Evolutionary conservation across 805 yeast genomes (phyloP).

Genomic region (Candida pseudoglaebosa): DNA sequence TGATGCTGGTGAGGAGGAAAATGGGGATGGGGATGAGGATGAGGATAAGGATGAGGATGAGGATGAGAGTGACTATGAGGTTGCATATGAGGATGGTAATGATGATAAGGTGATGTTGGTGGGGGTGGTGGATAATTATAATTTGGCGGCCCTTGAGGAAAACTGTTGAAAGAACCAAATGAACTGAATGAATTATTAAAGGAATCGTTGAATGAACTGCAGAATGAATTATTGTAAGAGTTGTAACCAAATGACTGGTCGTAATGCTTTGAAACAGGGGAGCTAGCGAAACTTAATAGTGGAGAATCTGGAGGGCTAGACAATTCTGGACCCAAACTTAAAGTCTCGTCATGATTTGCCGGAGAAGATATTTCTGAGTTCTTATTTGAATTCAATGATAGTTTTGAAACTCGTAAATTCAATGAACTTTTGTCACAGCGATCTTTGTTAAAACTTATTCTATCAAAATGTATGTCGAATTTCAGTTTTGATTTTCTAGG

Average conservation of each 20-base stretch:
- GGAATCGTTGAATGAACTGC: constrained; percentile 1
- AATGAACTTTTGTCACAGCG: constrained; percentile 32
- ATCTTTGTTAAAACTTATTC: constrained; percentile 28
- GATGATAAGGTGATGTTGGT: constrained; percentile 4
- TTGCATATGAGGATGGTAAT: not conserved
- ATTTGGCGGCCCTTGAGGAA: not conserved
- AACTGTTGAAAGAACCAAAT: not conserved
- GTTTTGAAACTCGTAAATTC: constrained; percentile 7
- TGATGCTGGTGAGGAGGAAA: constrained; percentile 1
- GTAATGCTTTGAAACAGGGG: constrained; percentile 1
- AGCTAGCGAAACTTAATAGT: constrained; percentile 1
- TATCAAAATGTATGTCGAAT: constrained; percentile 13
- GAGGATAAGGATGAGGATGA: not conserved
- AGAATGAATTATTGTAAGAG: not conserved
- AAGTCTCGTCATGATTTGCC: not conserved
- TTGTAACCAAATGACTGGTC: constrained; percentile 1
- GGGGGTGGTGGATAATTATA: not conserved
- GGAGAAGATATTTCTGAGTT: constrained; percentile 3
- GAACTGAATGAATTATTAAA: constrained; percentile 1
- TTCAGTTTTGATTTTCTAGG: constrained; percentile 7
- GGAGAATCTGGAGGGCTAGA: constrained; percentile 4
- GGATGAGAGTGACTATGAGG: constrained; percentile 1
- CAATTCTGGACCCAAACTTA: constrained; percentile 1
- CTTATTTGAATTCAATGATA: constrained; percentile 4
- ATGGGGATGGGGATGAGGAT: constrained; percentile 1